Evolutionary conservation across 768 basidiomycete species (phyloP).

Genomic region (Amanita phalloides): DNA sequence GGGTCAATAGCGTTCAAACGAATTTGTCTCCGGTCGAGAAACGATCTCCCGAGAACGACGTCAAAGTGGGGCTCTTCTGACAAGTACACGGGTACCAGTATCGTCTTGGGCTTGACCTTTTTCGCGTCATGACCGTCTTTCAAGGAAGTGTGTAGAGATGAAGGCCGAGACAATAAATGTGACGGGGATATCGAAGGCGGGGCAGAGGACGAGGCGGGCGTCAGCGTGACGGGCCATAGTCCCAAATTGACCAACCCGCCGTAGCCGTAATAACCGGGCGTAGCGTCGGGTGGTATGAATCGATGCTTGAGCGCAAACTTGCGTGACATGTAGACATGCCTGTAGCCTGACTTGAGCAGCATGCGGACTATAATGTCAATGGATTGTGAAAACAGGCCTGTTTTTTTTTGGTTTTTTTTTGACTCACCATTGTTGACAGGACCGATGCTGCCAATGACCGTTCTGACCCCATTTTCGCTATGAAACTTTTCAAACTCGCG

Average conservation of each 20-base stretch:
- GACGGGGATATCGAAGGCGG: slow-evolving; percentile 10
- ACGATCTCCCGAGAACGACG: slow-evolving; percentile 83
- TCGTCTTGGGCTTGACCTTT: slow-evolving; percentile 23
- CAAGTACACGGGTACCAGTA: slow-evolving; percentile 62
- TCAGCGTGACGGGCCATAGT: slow-evolving; percentile 74
- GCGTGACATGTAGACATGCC: slow-evolving; percentile 92
- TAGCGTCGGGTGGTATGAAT: slow-evolving; percentile 80
- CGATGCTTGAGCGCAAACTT: slow-evolving; percentile 83
- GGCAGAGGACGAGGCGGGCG: slow-evolving; percentile 27
- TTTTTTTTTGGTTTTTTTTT: neutral
- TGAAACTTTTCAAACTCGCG: slow-evolving; percentile 82
- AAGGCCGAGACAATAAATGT: slow-evolving; percentile 6
- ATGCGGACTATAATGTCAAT: slow-evolving; percentile 55
- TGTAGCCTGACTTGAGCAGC: slow-evolving; percentile 86
- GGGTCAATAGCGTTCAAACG: slow-evolving; percentile 75
- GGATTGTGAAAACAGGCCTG: neutral
- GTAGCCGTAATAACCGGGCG: slow-evolving; percentile 91
- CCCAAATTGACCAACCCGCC: slow-evolving; percentile 81
- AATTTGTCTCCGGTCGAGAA: slow-evolving; percentile 75
- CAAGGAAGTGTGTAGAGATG: neutral
- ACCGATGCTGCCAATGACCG: slow-evolving; percentile 84
- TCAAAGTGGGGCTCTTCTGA: slow-evolving; percentile 96
- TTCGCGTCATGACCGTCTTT: slow-evolving; percentile 3
- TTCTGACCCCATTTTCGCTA: slow-evolving; percentile 85
- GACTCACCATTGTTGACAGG: slow-evolving; percentile 71